These are phyloP conservation scores for Nitzschia sp. DNA, from an alignment of 108 stramenopile genomes.

Conservation along the genomic window DNA sequence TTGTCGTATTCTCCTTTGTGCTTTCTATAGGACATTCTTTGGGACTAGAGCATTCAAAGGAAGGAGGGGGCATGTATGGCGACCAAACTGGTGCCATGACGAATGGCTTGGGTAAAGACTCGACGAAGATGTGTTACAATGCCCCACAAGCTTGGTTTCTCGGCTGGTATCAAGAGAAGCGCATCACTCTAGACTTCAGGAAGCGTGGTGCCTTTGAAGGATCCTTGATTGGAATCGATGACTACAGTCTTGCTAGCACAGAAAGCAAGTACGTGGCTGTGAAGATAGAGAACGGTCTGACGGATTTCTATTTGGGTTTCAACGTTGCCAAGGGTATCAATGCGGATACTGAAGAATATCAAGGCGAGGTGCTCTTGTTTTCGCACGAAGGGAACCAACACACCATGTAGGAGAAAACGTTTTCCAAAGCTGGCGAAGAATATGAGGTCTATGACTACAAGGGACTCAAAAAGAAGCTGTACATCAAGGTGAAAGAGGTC, in stretches of 20 bases:
- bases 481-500: not conserved
- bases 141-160: constrained; percentile 40
- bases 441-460: not conserved
- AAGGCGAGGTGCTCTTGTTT: constrained; percentile 20
- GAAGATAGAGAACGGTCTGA: not conserved
- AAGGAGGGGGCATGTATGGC: constrained; percentile 14
- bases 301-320: constrained; percentile 25
- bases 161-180: constrained; percentile 43
- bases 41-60: constrained; percentile 28
- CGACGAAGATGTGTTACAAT: constrained; percentile 62
- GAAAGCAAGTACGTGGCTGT: not conserved
- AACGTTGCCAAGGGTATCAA: constrained; percentile 29
- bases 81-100: constrained; percentile 35
- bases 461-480: not conserved
- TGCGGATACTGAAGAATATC: constrained; percentile 27
- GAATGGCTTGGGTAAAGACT: constrained; percentile 35
- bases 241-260: not conserved
- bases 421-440: not conserved
- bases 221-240: not conserved
- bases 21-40: too few species aligned
- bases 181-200: constrained; percentile 13
- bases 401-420: constrained; percentile 15
- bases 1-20: too few species aligned
- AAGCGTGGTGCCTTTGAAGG: constrained; percentile 2
- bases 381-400: not conserved